Base-by-base conservation (phyloP, 2,329 filamentous ascomycete genomes). In the Arthrobotrys iridis region DNA sequence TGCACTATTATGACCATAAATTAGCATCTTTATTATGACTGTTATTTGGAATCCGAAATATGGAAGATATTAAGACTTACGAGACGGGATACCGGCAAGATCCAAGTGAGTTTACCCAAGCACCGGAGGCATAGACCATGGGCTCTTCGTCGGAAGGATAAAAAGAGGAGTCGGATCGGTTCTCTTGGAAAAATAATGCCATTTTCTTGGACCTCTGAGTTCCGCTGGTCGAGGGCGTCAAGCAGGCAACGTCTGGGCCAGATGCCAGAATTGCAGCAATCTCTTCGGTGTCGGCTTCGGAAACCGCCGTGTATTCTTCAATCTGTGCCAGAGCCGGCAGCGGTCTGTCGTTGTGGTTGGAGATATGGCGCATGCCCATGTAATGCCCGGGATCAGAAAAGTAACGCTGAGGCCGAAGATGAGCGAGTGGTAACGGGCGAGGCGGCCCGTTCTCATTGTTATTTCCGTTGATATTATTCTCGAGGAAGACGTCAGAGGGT, bases 131-230 rank as follows among this genome's bases (percentile, higher is more conserved):
- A 45, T 55, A 46, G 33, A 33, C 13, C 60, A 66, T 66, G 7
- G 68, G 66, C 22, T 59, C 62, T 65, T 74, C 68, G 40, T 66
- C 45, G 6, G 68, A 74, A 10, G 60, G 60, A 22, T 74, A 74
- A 62, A 74, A 30, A 26, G 68, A 74, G n/a, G 48, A 55, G 20
- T 30, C 15, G 20, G 68, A 74, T 59, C 68, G 41, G 43, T 65
- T 41, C 11, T 73, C 68, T 52, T 73, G 68, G 30, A 73, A 73
- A 30, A 64, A 73, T 18, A 60, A 20, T 26, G 11, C 37, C 24
- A 73, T 65, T 60, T 73, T 73, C 50, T 60, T 65, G 4, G 68
- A 59, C 1, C 28, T 55, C 20, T 60, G 50, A 22, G 50, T 65
- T 2, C 60, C 59, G 24, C 37, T 22, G 15, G 15, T 1, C 11